Evolutionary conservation across 441 rosid species (phyloP), one percentile per base, ranked within the genome.

Genomic region (Pelargonium citronellum): DNA sequence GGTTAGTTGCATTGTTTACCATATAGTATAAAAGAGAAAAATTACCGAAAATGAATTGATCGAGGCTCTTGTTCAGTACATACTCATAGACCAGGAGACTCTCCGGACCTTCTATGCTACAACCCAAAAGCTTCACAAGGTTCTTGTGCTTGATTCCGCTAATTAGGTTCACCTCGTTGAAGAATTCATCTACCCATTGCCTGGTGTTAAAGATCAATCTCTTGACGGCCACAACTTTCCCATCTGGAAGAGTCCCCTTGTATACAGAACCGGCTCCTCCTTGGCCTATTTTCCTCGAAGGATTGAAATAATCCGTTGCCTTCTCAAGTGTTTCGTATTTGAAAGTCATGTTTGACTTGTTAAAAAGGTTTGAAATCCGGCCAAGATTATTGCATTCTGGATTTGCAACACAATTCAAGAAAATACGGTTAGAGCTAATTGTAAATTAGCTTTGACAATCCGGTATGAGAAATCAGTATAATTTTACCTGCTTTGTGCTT

Each of bases 31-130:
- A 5, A 37, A 49, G 16, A 4, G 16, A 49, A 47, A n/a, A 24
- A 80, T 82, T 75, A 87, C 96, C 53, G 22, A 90, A 91, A 62
- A 87, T 85, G 67, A 87, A 78, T 73, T 84, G 88, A 74, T 89
- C 91, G 0, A 91, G 88, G 78, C 91, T 87, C 70, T 76, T 77
- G 30, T 90, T 90, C 0, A 84, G 86, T 60, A 87, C 84, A 73
- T 88, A 89, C 75, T 90, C 96, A 41, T 90, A 88, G 63, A 90
- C 86, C 17, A 90, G 82, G 75, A 88, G 87, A 79, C 94, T 86
- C 66, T 88, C 87, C 0, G 91, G 94, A 20, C 96, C 96, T 84
- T 87, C 91, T 16, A 88, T 85, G 74, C 94, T 89, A 75, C 94
- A 91, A 44, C 96, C 96, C 68, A 91, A 69, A 58, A 91, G 87